A percentile compares a stretch with the other conserved stretches of the same genome.
phyloP scores from a whole-genome alignment of 371 early-diverging fungal species.

The Syncephalastrum monosporum region DNA sequence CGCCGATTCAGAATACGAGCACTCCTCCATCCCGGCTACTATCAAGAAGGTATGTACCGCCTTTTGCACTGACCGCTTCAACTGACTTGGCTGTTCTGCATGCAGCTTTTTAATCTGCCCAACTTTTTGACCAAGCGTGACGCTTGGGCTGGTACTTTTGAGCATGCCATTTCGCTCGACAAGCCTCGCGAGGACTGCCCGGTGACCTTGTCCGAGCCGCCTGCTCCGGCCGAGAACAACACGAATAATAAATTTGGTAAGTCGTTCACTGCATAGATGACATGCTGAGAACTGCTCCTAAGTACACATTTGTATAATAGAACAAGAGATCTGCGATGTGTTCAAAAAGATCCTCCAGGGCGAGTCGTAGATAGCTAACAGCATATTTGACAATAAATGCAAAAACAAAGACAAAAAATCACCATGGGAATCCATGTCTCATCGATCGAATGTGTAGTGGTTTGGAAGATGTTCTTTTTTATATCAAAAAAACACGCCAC shows the following conservation, averaged over 20 bases:
- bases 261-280: background rate
- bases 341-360: slow-evolving; percentile 21
- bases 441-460: too few species aligned
- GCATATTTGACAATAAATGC: too few species aligned
- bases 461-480: slow-evolving; percentile 4
- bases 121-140: slow-evolving; percentile 22
- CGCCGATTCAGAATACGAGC: slow-evolving; percentile 35
- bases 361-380: background rate
- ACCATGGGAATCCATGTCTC: too few species aligned
- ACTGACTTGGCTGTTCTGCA: background rate
- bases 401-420: too few species aligned
- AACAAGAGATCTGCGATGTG: slow-evolving; percentile 15
- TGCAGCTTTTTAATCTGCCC: slow-evolving; percentile 27
- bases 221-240: slow-evolving; percentile 13
- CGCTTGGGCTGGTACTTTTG: slow-evolving; percentile 32
- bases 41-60: slow-evolving; percentile 19
- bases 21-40: slow-evolving; percentile 45
- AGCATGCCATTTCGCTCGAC: slow-evolving; percentile 20
- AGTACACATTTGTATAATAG: slow-evolving; percentile 1
- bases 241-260: slow-evolving; percentile 18
- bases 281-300: background rate
- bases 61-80: background rate
- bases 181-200: slow-evolving; percentile 24
- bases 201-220: slow-evolving; percentile 15
- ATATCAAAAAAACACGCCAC: background rate